Percentiles rank a stretch among this genome's conserved stretches.
These are phyloP conservation scores for Rosa hybrid DNA, from an alignment of 331 rosid species.

Conservation along the genomic window DNA sequence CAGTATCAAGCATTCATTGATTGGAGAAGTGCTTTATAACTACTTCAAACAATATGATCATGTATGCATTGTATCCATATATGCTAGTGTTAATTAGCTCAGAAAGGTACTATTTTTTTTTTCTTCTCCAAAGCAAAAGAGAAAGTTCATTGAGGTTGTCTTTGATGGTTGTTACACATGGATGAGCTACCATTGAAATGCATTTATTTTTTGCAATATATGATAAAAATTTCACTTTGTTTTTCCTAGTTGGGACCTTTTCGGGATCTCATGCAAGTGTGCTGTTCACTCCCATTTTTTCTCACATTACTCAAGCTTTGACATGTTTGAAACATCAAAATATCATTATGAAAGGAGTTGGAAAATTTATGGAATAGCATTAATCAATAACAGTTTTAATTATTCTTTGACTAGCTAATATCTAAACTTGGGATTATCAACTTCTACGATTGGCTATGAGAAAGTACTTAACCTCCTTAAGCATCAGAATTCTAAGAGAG, in stretches of 20 bases:
- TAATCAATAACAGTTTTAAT: not conserved
- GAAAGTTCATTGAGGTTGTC: not conserved
- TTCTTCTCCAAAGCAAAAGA: not conserved
- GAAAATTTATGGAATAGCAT: not conserved
- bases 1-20: not conserved
- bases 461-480: not conserved
- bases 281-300: not conserved
- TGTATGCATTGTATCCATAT: not conserved
- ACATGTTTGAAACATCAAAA: conserved; percentile 1
- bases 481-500: not conserved
- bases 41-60: conserved; percentile 7
- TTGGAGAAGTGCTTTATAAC: conserved; percentile 1
- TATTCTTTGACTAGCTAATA: not conserved
- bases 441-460: not conserved
- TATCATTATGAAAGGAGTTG: not conserved
- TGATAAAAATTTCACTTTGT: not conserved
- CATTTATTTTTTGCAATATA: not conserved
- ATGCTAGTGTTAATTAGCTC: not conserved
- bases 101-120: conserved; percentile 14
- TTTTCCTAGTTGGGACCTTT: not conserved
- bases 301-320: not conserved
- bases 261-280: conserved; percentile 3
- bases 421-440: not conserved
- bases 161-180: conserved; percentile 10
- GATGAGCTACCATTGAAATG: not conserved